Base-by-base conservation (phyloP, 768 basidiomycete species). In the Crucibulum laeve region DNA sequence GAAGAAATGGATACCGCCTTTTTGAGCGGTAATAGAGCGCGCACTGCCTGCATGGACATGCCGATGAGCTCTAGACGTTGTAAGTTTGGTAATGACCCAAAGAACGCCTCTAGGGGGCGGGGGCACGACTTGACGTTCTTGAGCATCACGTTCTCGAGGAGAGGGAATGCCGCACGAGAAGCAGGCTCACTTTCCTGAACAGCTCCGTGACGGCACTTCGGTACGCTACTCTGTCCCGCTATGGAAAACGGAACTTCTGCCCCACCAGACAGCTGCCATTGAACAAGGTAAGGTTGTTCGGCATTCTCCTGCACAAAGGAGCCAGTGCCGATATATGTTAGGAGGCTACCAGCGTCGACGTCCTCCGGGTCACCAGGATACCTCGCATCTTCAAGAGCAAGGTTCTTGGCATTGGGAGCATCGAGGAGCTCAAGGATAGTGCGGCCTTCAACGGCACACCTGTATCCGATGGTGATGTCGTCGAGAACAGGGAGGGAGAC, bases 321-420 rank as follows among this genome's bases (percentile, higher is more conserved):
- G 36, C 65, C 61, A n/a, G 67, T 65, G 1, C 60, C 68, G 28
- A 66, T 49, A 55, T 66, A 69, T 38, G 57, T 53, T 15, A 71
- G 55, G 18, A 79, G 53, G 39, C 56, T 57, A 19, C 61, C 57
- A 1, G 64, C 69, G 45, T 78, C 69, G 37, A 70, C 54, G 6
- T 65, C 65, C n/a, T 63, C 62, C 13, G 63, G 58, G 41, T 64
- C 65, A 19, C 60, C 66, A 14, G 70, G 65, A 47, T 75, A 65
- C 3, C 61, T 68, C 6, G 65, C 64, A 48, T 80, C 75, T 44
- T 74, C 70, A 4, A 83, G 53, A 1, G 54, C 52, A 21, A 83
- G 57, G 4, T 48, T 49, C 38, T 45, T 53, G 11, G 71, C 54
- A 46, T 58, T 58, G 2, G 71, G 69, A 14, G 73, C 71, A 42